Percentiles rank a stretch among this genome's conserved stretches.
Evolutionary conservation across 129 eudicot species (phyloP).

Genomic region (Artemisia argyi): DNA sequence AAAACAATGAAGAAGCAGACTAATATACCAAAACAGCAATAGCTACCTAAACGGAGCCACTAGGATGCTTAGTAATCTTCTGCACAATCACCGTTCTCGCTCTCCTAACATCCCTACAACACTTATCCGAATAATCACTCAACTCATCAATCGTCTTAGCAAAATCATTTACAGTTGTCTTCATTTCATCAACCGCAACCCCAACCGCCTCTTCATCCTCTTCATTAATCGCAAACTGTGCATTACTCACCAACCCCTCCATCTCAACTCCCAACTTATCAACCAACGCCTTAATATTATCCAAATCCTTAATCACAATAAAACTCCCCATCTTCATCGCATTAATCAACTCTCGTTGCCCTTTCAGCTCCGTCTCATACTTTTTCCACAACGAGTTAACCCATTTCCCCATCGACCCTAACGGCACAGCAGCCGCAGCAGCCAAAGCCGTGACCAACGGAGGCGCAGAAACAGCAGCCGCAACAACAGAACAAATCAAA

Average conservation of each 20-base stretch:
- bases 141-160: constrained; percentile 58
- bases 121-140: constrained; percentile 56
- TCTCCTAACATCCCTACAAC: constrained; percentile 60
- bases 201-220: constrained; percentile 58
- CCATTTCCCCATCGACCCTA: constrained; percentile 89
- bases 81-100: constrained; percentile 66
- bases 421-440: constrained; percentile 76
- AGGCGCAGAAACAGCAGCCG: constrained; percentile 75
- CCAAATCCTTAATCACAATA: constrained; percentile 63
- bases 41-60: constrained; percentile 39
- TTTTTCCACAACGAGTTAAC: constrained; percentile 69
- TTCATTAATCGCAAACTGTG: constrained; percentile 53
- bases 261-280: constrained; percentile 59
- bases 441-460: constrained; percentile 70
- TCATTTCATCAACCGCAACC: constrained; percentile 70
- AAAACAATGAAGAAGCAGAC: constrained; percentile 1
- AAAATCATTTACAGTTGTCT: constrained; percentile 45
- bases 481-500: constrained; percentile 76
- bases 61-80: constrained; percentile 66
- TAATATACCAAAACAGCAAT: constrained; percentile 11
- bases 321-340: constrained; percentile 62
- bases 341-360: constrained; percentile 49
- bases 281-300: constrained; percentile 48
- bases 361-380: constrained; percentile 53
- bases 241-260: constrained; percentile 55